Evolutionary conservation across 805 yeast species (phyloP).

Genomic region (Wickerhamiella domercqiae): DNA sequence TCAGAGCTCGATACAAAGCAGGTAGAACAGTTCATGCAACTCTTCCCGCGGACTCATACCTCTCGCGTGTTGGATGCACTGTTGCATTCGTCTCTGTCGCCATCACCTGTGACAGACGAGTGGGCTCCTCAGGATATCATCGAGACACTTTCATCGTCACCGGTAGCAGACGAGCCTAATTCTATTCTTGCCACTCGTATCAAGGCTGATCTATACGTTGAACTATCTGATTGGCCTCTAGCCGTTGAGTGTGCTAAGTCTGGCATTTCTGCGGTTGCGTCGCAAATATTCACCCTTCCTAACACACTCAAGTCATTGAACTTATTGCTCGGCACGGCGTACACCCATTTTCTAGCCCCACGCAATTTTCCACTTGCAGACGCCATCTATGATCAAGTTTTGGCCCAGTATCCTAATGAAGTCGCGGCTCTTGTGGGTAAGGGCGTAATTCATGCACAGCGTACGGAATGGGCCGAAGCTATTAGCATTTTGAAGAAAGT

Average conservation of each 20-base stretch:
- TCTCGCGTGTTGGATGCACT: conserved; percentile 6
- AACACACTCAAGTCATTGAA: conserved; percentile 45
- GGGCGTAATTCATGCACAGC: conserved; percentile 60
- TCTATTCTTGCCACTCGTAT: conserved; percentile 54
- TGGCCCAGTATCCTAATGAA: conserved; percentile 32
- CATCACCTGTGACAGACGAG: conserved; percentile 6
- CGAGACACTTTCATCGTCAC: conserved; percentile 28
- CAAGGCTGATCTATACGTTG: conserved; percentile 42
- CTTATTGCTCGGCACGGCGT: conserved; percentile 54
- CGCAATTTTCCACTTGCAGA: conserved; percentile 67
- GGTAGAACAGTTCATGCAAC: conserved; percentile 3
- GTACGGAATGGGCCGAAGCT: conserved; percentile 43
- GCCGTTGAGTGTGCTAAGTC: conserved; percentile 45
- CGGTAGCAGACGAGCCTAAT: conserved; percentile 9
- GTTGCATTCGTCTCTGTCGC: background rate
- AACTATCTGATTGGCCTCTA: conserved; percentile 44
- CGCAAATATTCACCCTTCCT: conserved; percentile 33
- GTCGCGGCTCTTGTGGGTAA: conserved; percentile 63
- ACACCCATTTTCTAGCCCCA: conserved; percentile 81
- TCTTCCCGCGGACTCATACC: conserved; percentile 8
- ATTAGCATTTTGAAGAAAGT: conserved; percentile 36
- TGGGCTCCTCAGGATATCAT: conserved; percentile 34
- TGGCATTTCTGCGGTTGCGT: conserved; percentile 39
- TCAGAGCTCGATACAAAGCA: conserved; percentile 29
- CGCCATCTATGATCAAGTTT: conserved; percentile 49